Evolutionary conservation across 768 basidiomycete species (phyloP).

Genomic region (Lentinula raphanica): DNA sequence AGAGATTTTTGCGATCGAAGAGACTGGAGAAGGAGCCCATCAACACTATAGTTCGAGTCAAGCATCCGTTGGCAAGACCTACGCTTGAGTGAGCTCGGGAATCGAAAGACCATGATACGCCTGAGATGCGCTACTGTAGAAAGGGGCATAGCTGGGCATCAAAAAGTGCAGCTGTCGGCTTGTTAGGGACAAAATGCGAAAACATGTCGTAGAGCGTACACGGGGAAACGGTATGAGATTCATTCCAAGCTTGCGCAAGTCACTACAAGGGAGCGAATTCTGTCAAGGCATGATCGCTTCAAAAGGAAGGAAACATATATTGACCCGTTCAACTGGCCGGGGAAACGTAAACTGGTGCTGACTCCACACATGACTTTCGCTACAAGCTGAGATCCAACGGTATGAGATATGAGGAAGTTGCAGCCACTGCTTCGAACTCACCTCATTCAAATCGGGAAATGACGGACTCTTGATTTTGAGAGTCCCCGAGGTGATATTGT

Average conservation of each 20-base stretch:
- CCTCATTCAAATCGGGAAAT: constrained; percentile 67
- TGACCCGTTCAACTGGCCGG: constrained; percentile 88
- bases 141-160: constrained; percentile 91
- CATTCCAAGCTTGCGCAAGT: constrained; percentile 85
- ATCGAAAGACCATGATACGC: constrained; percentile 58
- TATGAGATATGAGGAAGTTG: too few relatives aligned
- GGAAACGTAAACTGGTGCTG: constrained; percentile 87
- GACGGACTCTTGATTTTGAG: constrained; percentile 59
- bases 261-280: constrained; percentile 36
- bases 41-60: neutral
- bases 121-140: constrained; percentile 61
- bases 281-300: neutral
- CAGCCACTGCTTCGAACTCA: constrained; percentile 17
- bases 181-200: constrained; percentile 1
- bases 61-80: constrained; percentile 17
- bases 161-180: constrained; percentile 83
- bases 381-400: constrained; percentile 47
- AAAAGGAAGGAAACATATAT: constrained; percentile 13
- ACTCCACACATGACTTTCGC: constrained; percentile 93
- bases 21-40: constrained; percentile 36
- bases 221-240: constrained; percentile 97
- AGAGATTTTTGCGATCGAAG: constrained; percentile 74
- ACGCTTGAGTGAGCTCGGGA: constrained; percentile 72
- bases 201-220: constrained; percentile 36
- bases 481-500: constrained; percentile 63